A percentile compares a stretch with the other conserved stretches of the same genome.
Evolutionary conservation across 495 filamentous ascomycete genomes (phyloP).

Genomic region (Podospora tetraspora): DNA sequence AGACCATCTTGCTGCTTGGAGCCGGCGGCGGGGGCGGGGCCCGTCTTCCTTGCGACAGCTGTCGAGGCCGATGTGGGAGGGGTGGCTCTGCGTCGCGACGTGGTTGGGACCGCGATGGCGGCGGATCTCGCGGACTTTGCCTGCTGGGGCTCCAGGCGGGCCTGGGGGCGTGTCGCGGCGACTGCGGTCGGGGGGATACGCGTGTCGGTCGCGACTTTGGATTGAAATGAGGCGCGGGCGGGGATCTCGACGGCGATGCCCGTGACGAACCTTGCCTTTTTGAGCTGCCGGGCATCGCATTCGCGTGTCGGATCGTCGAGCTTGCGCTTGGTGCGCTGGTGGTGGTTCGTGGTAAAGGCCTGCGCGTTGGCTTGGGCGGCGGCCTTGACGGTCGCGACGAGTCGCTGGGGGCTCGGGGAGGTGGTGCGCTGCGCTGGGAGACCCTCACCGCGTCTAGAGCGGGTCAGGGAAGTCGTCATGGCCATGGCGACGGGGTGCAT

Average conservation of each 20-base stretch:
- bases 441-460: constrained; percentile 34
- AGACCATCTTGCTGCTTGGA: constrained; percentile 22
- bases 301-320: constrained; percentile 19
- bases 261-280: constrained; percentile 22
- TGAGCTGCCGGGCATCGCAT: constrained; percentile 15
- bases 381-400: constrained; percentile 15
- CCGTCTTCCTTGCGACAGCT: constrained; percentile 12
- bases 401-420: constrained; percentile 15
- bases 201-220: constrained; percentile 29
- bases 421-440: constrained; percentile 21
- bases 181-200: constrained; percentile 18
- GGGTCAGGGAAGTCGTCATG: constrained; percentile 34
- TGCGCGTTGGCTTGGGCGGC: constrained; percentile 12
- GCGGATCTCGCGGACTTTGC: constrained; percentile 24
- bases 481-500: constrained; percentile 23
- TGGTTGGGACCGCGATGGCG: constrained; percentile 27
- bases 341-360: constrained; percentile 11
- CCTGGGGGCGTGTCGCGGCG: constrained; percentile 8
- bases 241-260: constrained; percentile 41
- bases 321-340: constrained; percentile 24
- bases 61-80: constrained; percentile 16
- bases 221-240: constrained; percentile 25
- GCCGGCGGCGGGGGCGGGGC: constrained; percentile 23
- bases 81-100: constrained; percentile 16
- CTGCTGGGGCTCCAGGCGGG: constrained; percentile 24